Evolutionary conservation across 176 grass and related monocot species (phyloP).

Genomic region (Zoysia pacifica): DNA sequence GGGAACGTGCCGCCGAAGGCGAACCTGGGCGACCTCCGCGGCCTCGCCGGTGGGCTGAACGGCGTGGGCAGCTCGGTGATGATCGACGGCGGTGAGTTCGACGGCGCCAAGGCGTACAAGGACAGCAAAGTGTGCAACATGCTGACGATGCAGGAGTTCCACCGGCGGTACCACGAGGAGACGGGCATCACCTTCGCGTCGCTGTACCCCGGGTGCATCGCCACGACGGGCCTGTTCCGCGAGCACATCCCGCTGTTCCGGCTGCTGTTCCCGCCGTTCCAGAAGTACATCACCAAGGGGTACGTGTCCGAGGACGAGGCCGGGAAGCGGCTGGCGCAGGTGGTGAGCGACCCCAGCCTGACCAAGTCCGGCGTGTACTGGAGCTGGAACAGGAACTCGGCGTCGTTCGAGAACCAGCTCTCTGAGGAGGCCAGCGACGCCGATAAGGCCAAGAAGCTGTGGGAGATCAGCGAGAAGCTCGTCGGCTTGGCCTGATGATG

Average conservation of each 20-base stretch:
- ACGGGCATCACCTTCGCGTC: constrained; percentile 87
- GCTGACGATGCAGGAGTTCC: constrained; percentile 95
- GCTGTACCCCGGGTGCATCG: constrained; percentile 95
- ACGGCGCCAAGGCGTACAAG: constrained; percentile 98
- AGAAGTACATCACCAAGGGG: constrained; percentile 98
- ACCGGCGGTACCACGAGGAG: constrained; percentile 86
- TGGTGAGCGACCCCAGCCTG: constrained; percentile 84
- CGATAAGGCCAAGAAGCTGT: constrained; percentile 83
- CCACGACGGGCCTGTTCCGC: constrained; percentile 89
- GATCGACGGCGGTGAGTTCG: constrained; percentile 90
- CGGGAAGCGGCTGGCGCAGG: constrained; percentile 92
- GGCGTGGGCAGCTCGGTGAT: constrained; percentile 64
- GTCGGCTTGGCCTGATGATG: constrained; percentile 62
- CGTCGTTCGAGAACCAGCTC: constrained; percentile 95
- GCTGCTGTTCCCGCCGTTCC: constrained; percentile 86
- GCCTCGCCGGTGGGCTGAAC: constrained; percentile 71
- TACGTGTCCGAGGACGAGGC: constrained; percentile 93
- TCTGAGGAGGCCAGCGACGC: constrained; percentile 88
- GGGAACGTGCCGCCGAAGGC: constrained; percentile 96
- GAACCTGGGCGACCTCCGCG: constrained; percentile 87
- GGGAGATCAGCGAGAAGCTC: constrained; percentile 92
- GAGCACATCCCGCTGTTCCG: constrained; percentile 89
- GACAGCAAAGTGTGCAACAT: constrained; percentile 99
- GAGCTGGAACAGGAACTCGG: constrained; percentile 99
- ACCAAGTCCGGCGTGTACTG: constrained; percentile 95